These are phyloP conservation scores for Closterium sp. DNA, from an alignment of 139 green algal species.

Conservation along the genomic window DNA sequence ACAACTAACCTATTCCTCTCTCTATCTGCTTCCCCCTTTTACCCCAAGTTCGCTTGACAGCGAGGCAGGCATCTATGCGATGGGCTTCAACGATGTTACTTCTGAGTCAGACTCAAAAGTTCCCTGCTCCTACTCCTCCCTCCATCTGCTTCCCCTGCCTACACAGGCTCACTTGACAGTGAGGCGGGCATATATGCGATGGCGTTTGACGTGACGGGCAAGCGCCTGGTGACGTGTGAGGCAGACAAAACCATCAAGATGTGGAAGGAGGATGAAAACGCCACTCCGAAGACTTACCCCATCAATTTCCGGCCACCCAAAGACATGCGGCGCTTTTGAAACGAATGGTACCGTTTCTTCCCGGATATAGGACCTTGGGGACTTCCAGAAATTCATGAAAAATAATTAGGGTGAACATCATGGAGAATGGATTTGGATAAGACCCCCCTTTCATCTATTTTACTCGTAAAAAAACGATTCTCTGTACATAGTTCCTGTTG, in stretches of 20 bases:
- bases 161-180: conserved; percentile 81
- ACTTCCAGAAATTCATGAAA: too few species aligned
- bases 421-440: too few species aligned
- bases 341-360: too few species aligned
- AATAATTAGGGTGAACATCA: too few species aligned
- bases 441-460: too few species aligned
- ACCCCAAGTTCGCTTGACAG: conserved; percentile 80
- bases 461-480: too few species aligned
- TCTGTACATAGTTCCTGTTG: too few species aligned
- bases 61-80: conserved; percentile 78
- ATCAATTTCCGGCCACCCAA: conserved; percentile 66
- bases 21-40: neutral
- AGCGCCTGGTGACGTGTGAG: conserved; percentile 83
- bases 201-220: conserved; percentile 75
- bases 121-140: too few species aligned
- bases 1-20: neutral
- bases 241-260: conserved; percentile 99
- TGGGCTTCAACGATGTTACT: too few species aligned
- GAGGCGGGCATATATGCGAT: conserved; percentile 80
- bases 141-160: too few species aligned
- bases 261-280: conserved; percentile 87
- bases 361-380: too few species aligned
- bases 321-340: conserved; percentile 54
- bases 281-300: conserved; percentile 84
- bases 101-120: too few species aligned